phyloP scores from a whole-genome alignment of 1,284 basidiomycete species.

The Tilletia walkeri region DNA sequence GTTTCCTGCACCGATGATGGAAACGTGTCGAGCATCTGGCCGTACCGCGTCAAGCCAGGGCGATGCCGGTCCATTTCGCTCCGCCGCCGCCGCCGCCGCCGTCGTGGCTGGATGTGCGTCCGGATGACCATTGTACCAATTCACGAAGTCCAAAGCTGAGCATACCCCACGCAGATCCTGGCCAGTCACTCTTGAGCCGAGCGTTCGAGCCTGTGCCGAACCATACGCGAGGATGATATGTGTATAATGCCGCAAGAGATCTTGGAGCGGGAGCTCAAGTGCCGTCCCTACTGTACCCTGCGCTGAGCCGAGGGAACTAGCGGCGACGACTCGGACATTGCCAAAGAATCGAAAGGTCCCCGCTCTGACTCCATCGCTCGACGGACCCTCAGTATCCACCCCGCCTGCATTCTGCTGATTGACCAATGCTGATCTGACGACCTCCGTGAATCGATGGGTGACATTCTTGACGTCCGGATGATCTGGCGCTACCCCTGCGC shows the following conservation, averaged over 20 bases:
- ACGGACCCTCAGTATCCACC: too few relatives aligned
- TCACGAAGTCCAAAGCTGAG: constrained; percentile 84
- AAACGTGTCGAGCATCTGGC: constrained; percentile 63
- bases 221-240: constrained; percentile 80
- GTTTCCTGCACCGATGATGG: constrained; percentile 91
- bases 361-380: too few relatives aligned
- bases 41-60: constrained; percentile 18
- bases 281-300: constrained; percentile 51
- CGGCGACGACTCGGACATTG: constrained; percentile 72
- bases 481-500: constrained; percentile 97
- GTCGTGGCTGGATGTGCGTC: constrained; percentile 50
- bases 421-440: constrained; percentile 37
- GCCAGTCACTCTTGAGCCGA: constrained; percentile 58
- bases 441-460: constrained; percentile 84
- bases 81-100: constrained; percentile 41
- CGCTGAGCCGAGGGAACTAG: neutral
- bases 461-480: constrained; percentile 99
- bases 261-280: constrained; percentile 63
- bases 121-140: constrained; percentile 97
- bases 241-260: constrained; percentile 70
- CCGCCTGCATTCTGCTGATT: too few relatives aligned
- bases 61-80: too few relatives aligned
- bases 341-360: constrained; percentile 67
- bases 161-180: constrained; percentile 59
- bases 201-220: constrained; percentile 63